A percentile compares a stretch with the other conserved stretches of the same genome.
These are phyloP conservation scores for Tricholoma furcatifolium DNA, from an alignment of 768 basidiomycete species.

Conservation along the genomic window DNA sequence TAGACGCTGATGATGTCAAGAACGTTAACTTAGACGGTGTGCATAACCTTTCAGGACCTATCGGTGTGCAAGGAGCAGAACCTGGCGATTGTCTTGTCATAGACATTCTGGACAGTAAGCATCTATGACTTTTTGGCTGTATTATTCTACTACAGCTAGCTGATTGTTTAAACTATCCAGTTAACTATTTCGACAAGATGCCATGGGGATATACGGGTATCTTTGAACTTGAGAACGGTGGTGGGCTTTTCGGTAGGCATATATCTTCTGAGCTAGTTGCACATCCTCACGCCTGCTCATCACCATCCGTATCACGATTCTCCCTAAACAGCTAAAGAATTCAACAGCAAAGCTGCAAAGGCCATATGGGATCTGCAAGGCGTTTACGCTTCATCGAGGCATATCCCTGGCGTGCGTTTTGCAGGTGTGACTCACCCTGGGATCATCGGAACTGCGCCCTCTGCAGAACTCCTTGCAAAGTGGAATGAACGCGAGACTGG, in stretches of 20 bases:
- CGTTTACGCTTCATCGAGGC: slow-evolving; percentile 70
- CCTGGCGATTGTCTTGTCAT: slow-evolving; percentile 80
- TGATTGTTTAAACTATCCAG: slow-evolving; percentile 27
- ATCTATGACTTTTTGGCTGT: not conserved
- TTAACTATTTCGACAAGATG: slow-evolving; percentile 69
- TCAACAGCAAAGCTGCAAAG: slow-evolving; percentile 69
- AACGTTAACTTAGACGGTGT: slow-evolving; percentile 63
- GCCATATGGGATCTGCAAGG: slow-evolving; percentile 82
- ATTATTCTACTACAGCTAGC: not conserved
- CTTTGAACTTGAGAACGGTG: slow-evolving; percentile 72
- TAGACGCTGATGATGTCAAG: slow-evolving; percentile 66
- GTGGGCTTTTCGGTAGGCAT: slow-evolving; percentile 60
- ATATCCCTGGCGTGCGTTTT: slow-evolving; percentile 78
- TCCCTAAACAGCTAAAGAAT: slow-evolving; percentile 51
- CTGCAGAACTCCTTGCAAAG: slow-evolving; percentile 64
- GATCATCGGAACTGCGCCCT: slow-evolving; percentile 75
- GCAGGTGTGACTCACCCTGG: slow-evolving; percentile 78
- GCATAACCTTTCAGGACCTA: slow-evolving; percentile 76
- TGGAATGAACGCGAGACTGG: slow-evolving; percentile 75
- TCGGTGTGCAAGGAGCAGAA: slow-evolving; percentile 72
- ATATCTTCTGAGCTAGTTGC: not conserved
- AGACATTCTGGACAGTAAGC: slow-evolving; percentile 71
- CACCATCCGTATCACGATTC: not conserved
- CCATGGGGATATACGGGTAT: slow-evolving; percentile 84
- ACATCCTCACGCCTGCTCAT: not conserved